These are phyloP conservation scores for Pelargonium fulgidum DNA, from an alignment of 441 rosid species.

Conservation along the genomic window DNA sequence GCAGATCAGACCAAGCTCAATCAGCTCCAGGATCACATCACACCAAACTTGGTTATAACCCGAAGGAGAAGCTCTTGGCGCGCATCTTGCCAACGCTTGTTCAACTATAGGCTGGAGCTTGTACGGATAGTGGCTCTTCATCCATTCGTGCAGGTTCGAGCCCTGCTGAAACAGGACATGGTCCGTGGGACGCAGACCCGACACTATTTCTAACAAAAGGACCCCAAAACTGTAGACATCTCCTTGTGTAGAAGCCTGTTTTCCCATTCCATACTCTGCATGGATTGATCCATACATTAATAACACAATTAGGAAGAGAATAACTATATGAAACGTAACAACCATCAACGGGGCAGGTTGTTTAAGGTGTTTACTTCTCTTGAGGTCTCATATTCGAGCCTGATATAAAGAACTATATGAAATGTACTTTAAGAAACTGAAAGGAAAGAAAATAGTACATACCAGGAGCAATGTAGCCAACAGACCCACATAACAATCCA, in stretches of 20 bases:
- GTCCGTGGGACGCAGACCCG: slow-evolving; percentile 32
- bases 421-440: neutral
- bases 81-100: slow-evolving; percentile 31
- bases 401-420: neutral
- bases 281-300: neutral
- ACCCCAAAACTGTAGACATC: slow-evolving; percentile 43
- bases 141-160: slow-evolving; percentile 35
- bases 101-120: slow-evolving; percentile 38
- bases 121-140: slow-evolving; percentile 32
- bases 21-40: slow-evolving; percentile 32
- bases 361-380: too few relatives aligned
- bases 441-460: neutral
- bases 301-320: too few relatives aligned
- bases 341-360: too few relatives aligned
- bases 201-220: slow-evolving; percentile 36
- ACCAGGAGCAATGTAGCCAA: slow-evolving; percentile 46
- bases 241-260: slow-evolving; percentile 29
- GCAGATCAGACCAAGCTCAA: slow-evolving; percentile 53
- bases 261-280: slow-evolving; percentile 38
- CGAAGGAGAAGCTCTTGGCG: slow-evolving; percentile 30
- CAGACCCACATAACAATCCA: slow-evolving; percentile 35
- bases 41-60: slow-evolving; percentile 34
- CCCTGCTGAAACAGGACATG: slow-evolving; percentile 26
- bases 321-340: too few relatives aligned
- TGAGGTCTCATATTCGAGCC: neutral